Base-by-base conservation (phyloP, 352 stramenopile species). In the Phytophthora multivora region DNA sequence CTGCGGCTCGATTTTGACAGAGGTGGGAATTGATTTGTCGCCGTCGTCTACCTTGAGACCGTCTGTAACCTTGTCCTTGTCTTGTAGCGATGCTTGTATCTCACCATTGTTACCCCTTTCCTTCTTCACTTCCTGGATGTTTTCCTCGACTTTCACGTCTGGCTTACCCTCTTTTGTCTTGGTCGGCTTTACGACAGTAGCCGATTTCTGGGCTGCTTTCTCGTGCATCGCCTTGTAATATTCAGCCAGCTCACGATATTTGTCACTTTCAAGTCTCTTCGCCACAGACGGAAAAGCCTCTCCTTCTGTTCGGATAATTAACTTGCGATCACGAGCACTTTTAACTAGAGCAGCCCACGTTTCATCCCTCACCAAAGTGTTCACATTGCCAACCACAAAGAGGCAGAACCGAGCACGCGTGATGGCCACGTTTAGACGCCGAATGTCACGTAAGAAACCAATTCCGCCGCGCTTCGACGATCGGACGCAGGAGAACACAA, bases 401-500 rank as follows among this genome's bases (percentile, higher is more conserved):
- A 97, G 50, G 42, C 89, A 95, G 57, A 94, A 97, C 1, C 86
- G 71, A 9, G 91, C 90, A 16, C 91, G 90, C 9, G 91, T 97
- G 59, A 97, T 95, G 16, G 80, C 89, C 38, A 97, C 91, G 33
- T 97, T 97, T 16, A 97, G 57, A 48, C 91, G 88, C 15, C 91
- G 87, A 60, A 96, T 80, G 60, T 97, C 91, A 33, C 83, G 87
- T 51, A 97, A 75, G 69, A 97, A 97, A 47, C 91, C 91, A 55
- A 97, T 95, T 18, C 86, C 87, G 18, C 90, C 80, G 5, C 82
- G 71, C 21, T 75, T 71, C 9, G 85, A 94, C 8, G 91, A 79
- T 42, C 91, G 89, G 13, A 99, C 97, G 33, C 96, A 96, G 6
- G 96, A 99, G 69, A 99, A 98, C 36, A 99, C 95, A 59, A 99